Base-by-base conservation (phyloP, 495 filamentous ascomycete species). In the Penicillium paxilli region DNA sequence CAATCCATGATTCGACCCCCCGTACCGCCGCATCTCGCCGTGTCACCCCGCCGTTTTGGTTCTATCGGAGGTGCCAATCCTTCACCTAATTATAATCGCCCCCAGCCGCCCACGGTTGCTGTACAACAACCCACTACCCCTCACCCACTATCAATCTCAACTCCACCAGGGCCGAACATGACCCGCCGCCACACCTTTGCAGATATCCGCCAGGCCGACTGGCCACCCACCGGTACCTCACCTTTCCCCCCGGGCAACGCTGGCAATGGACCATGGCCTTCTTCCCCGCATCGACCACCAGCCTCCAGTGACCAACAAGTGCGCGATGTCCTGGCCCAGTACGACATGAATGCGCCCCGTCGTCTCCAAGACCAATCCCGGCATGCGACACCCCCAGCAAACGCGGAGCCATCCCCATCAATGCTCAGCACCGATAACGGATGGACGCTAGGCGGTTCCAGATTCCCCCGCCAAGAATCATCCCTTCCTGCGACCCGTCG, bases 151-250 rank as follows among this genome's bases (percentile, higher is more conserved):
- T 83, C 91, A 1, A 85, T 88, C 17, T 82, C 89, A 24, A 87
- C 91, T 22, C 89, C 90, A 21, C 87, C 89, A 10, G 82, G 76
- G 0, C 74, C 84, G 47, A 88, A 86, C 60, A 76, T 97, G 28
- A 81, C 86, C 25, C 86, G 94, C 19, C 85, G 94, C 38, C 94
- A 98, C 70, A 98, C 94, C 1, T 94, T 93, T 44, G 94, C 94
- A 49, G 94, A 98, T 61, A 98, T 98, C 58, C 89, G 94, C 24
- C 84, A 89, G 35, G 88, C 89, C 59, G 90, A 90, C 47, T 97
- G 94, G 94, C 85, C 88, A 58, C 80, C 83, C 14, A 65, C 71
- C 25, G 80, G 76, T 38, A 79, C 80, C 22, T 91, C 91, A 4
- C 90, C 92, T 11, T 91, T 90, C 53, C 66, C 68, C 9, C 61